Percentiles rank a stretch among this genome's conserved stretches.
Conservation (phyloP, 352 stramenopile species). For the Globisporangium rhizosaccharum region DNA sequence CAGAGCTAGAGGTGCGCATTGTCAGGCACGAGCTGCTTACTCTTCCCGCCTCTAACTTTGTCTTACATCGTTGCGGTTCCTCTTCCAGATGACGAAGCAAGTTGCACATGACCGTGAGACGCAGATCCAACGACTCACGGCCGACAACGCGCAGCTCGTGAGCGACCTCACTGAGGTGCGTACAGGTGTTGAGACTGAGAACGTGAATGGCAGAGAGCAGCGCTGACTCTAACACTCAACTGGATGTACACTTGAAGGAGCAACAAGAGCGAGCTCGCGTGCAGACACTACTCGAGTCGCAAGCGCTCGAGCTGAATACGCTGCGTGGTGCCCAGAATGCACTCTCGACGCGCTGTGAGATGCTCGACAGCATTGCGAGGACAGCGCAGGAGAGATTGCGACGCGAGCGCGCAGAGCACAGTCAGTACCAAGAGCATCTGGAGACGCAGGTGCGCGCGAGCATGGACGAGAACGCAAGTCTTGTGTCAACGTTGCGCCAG, state of each 20-base stretch:
- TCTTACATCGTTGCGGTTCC: background rate
- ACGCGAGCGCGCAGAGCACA: slow-evolving; percentile 42
- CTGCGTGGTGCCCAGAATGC: slow-evolving; percentile 31
- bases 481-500: slow-evolving; percentile 33
- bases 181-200: background rate
- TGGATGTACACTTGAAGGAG: slow-evolving; percentile 17
- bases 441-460: slow-evolving; percentile 37
- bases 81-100: background rate
- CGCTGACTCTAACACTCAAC: background rate
- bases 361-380: slow-evolving; percentile 57
- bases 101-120: background rate
- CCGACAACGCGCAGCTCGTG: background rate
- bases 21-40: no score
- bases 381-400: slow-evolving; percentile 51
- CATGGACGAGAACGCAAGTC: slow-evolving; percentile 40
- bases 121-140: background rate
- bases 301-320: slow-evolving; percentile 31
- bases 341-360: slow-evolving; percentile 33
- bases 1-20: slow-evolving; percentile 7
- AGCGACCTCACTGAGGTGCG: background rate
- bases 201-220: background rate
- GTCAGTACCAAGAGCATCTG: slow-evolving; percentile 39
- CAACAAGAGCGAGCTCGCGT: slow-evolving; percentile 8
- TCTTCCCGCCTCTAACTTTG: background rate
- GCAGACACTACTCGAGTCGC: slow-evolving; percentile 23